Evolutionary conservation across 2,329 filamentous ascomycete species (phyloP).

Genomic region (Zymoseptoria brevis): DNA sequence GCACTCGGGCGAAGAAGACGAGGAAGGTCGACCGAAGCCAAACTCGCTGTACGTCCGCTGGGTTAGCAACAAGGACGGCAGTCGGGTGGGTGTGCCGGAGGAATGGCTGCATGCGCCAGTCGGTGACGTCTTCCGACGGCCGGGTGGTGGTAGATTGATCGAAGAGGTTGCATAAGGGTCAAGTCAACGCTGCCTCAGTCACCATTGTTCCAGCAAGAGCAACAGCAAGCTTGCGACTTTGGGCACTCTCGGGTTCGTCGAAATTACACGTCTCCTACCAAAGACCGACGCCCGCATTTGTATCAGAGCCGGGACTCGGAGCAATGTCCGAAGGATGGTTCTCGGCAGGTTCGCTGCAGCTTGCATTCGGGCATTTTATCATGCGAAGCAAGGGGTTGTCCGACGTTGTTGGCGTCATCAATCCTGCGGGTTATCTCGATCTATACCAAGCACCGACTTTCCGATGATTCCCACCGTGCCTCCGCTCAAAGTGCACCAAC

Average conservation of each 20-base stretch:
- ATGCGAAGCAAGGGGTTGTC: not conserved
- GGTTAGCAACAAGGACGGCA: constrained; percentile 61
- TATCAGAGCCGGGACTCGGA: not conserved
- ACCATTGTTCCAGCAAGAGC: not conserved
- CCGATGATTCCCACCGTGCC: not conserved
- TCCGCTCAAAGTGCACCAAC: not conserved
- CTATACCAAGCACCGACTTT: not conserved
- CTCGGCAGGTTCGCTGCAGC: not conserved
- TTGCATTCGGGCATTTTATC: not conserved
- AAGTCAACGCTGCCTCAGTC: not conserved
- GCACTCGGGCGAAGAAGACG: constrained; percentile 37
- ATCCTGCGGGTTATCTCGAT: not conserved
- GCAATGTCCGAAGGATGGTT: not conserved
- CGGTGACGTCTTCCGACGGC: constrained; percentile 48
- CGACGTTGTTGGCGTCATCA: not conserved
- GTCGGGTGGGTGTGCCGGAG: constrained; percentile 54
- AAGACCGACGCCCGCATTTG: not conserved
- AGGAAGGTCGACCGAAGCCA: constrained; percentile 12
- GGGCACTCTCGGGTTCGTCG: not conserved
- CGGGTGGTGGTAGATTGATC: constrained; percentile 4
- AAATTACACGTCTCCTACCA: not conserved
- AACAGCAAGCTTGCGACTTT: not conserved
- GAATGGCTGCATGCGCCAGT: constrained; percentile 59
- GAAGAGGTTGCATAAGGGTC: constrained; percentile 7
- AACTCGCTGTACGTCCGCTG: constrained; percentile 61